phyloP scores from a whole-genome alignment of 1,284 basidiomycete genomes.

The Ceratobasidium sp. region DNA sequence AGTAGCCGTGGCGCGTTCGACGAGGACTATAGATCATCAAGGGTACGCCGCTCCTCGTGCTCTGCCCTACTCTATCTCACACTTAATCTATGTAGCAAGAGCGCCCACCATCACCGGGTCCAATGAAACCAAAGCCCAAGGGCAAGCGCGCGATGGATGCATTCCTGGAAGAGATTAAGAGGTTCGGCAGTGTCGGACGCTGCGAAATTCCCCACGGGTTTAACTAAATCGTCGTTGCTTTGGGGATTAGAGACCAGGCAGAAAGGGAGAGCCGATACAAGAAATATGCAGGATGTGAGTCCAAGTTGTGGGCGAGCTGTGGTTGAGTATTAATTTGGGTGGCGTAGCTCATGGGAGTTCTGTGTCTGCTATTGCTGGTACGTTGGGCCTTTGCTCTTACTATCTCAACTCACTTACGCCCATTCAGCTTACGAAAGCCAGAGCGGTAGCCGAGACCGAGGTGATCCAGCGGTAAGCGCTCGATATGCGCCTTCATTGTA shows the following conservation, averaged over 20 bases:
- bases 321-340: neutral
- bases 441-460: constrained; percentile 85
- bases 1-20: constrained; percentile 29
- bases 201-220: constrained; percentile 39
- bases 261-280: constrained; percentile 83
- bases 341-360: constrained; percentile 61
- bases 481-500: constrained; percentile 53
- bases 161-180: constrained; percentile 93
- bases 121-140: constrained; percentile 77
- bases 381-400: constrained; percentile 38
- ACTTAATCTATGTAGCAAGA: constrained; percentile 45
- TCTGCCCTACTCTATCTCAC: neutral
- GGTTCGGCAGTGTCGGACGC: constrained; percentile 54
- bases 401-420: constrained; percentile 7
- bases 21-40: constrained; percentile 19
- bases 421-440: constrained; percentile 79
- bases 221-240: constrained; percentile 20
- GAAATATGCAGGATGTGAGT: constrained; percentile 66
- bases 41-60: neutral
- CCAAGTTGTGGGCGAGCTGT: neutral
- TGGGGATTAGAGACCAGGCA: constrained; percentile 78
- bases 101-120: constrained; percentile 62
- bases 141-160: constrained; percentile 93
- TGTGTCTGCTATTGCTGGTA: constrained; percentile 85
- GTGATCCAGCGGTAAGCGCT: constrained; percentile 73